Conservation (phyloP, 805 yeast species). For the Candida xiaguanensis region DNA sequence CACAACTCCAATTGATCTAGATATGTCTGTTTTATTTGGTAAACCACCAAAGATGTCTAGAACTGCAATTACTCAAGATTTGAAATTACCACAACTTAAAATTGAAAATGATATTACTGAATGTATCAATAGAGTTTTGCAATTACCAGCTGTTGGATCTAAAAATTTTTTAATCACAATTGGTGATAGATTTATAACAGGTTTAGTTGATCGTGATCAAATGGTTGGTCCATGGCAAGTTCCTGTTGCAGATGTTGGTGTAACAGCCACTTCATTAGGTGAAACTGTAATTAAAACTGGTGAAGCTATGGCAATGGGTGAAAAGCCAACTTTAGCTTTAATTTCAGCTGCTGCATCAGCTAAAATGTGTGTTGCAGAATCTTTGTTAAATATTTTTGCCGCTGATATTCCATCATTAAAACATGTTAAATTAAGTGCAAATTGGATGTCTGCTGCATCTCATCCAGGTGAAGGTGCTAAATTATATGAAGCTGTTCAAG, state of each 20-base stretch:
- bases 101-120: conserved; percentile 46
- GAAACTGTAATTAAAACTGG: conserved; percentile 71
- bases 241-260: conserved; percentile 98
- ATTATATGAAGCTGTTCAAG: conserved; percentile 94
- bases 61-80: conserved; percentile 58
- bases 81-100: conserved; percentile 42
- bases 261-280: conserved; percentile 87
- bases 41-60: conserved; percentile 96
- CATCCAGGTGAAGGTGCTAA: conserved; percentile 95
- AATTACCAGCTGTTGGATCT: conserved; percentile 91
- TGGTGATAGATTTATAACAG: conserved; percentile 97
- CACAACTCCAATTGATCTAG: conserved; percentile 90
- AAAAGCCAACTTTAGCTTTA: conserved; percentile 85
- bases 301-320: conserved; percentile 98
- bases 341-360: conserved; percentile 90
- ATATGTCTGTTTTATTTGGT: conserved; percentile 92
- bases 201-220: conserved; percentile 95
- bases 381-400: conserved; percentile 81
- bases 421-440: conserved; percentile 84
- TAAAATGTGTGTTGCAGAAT: conserved; percentile 92
- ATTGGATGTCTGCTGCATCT: conserved; percentile 98
- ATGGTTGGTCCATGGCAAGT: conserved; percentile 99
- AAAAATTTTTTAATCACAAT: conserved; percentile 94
- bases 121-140: conserved; percentile 78
- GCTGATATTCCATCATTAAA: conserved; percentile 79